Conservation (phyloP, 495 filamentous ascomycete genomes). For the Peziza echinospora region DNA sequence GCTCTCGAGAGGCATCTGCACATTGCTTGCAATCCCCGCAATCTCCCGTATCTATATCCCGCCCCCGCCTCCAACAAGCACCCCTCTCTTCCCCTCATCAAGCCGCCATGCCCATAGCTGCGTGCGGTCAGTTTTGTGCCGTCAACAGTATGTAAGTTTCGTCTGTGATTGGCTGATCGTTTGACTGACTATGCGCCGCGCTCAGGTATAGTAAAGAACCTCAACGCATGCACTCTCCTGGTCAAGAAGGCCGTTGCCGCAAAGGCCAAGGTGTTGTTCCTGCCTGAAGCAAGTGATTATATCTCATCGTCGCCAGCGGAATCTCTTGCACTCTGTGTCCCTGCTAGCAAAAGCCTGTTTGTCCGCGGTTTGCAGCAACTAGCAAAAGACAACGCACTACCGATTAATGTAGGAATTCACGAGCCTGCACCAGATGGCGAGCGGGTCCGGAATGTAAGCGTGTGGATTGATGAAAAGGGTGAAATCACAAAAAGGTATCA, state of each 20-base stretch:
- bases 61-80: no score
- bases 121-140: slow-evolving; percentile 17
- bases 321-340: slow-evolving; percentile 40
- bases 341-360: slow-evolving; percentile 36
- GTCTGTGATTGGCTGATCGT: no score
- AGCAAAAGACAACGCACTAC: slow-evolving; percentile 72
- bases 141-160: no score
- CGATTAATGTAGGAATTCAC: slow-evolving; percentile 42
- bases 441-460: slow-evolving; percentile 4
- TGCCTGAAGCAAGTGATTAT: slow-evolving; percentile 84
- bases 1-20: no score
- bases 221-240: slow-evolving; percentile 7
- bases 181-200: no score
- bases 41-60: no score
- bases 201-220: no score
- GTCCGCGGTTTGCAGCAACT: slow-evolving; percentile 49
- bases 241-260: slow-evolving; percentile 4
- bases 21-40: no score
- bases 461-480: slow-evolving; percentile 45
- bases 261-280: slow-evolving; percentile 43
- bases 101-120: slow-evolving; percentile 16
- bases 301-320: slow-evolving; percentile 45
- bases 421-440: not conserved
- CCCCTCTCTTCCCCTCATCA: no score
- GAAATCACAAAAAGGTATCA: slow-evolving; percentile 42